Conservation (phyloP, 257 asterid species). For the Solanum arcanum region DNA sequence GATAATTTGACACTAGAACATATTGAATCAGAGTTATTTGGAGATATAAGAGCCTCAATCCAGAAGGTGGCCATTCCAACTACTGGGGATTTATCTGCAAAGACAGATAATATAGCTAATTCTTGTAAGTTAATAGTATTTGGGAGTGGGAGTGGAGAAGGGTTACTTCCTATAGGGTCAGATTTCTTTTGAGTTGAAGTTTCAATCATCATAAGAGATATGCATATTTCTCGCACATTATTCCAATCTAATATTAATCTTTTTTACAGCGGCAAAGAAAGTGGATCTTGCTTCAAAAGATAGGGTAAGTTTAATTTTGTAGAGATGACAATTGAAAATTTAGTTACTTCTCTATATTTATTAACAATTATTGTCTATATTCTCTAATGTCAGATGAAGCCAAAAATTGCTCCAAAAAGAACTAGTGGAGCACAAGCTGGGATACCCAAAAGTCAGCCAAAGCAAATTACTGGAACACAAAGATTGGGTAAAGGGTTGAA, state of each 20-base stretch:
- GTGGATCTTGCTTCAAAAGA: neutral
- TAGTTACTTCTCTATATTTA: neutral
- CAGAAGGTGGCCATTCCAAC: slow-evolving; percentile 35
- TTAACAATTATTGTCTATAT: neutral
- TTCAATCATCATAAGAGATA: neutral
- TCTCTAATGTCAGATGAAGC: slow-evolving; percentile 30
- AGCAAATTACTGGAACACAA: slow-evolving; percentile 35
- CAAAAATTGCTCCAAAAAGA: slow-evolving; percentile 37
- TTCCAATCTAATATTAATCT: neutral
- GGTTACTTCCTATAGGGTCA: neutral
- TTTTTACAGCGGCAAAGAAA: neutral
- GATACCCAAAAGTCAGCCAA: slow-evolving; percentile 38
- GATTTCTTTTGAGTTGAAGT: neutral
- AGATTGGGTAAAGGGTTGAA: slow-evolving; percentile 37
- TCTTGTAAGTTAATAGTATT: slow-evolving; percentile 42
- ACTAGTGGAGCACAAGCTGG: slow-evolving; percentile 27
- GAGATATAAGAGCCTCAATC: slow-evolving; percentile 94
- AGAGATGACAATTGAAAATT: neutral
- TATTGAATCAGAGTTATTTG: slow-evolving; percentile 72
- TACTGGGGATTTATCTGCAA: slow-evolving; percentile 18
- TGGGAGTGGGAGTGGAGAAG: neutral
- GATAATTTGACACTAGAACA: slow-evolving; percentile 58
- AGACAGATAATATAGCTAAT: slow-evolving; percentile 16
- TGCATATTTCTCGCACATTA: neutral
- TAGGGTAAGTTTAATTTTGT: neutral